Conservation (phyloP, 768 basidiomycete species). For the Russula ochroleuca region DNA sequence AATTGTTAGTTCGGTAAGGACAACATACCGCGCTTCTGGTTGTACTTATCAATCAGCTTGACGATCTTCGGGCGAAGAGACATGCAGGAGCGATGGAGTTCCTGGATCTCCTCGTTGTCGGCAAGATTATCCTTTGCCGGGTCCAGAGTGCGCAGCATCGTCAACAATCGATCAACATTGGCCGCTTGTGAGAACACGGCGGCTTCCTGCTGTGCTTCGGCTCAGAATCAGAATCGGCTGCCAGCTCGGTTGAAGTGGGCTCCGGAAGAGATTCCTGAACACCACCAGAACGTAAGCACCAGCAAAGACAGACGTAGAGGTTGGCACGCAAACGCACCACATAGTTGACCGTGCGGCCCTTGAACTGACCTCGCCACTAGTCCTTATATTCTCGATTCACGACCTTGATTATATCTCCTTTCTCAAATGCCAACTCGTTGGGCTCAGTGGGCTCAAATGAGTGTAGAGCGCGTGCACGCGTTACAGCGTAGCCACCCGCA, state of each 20-base stretch:
- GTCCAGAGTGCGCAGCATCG: constrained; percentile 12
- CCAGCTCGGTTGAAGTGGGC: constrained; percentile 69
- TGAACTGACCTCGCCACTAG: constrained; percentile 95
- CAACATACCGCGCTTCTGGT: constrained; percentile 72
- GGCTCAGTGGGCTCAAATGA: constrained; percentile 83
- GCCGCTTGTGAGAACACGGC: constrained; percentile 83
- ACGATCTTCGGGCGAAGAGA: constrained; percentile 90
- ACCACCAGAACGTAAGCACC: neutral
- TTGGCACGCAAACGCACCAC: constrained; percentile 52
- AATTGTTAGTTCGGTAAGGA: neutral
- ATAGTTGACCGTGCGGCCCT: constrained; percentile 89
- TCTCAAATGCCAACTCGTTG: constrained; percentile 87
- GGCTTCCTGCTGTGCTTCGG: constrained; percentile 85
- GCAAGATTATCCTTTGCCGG: constrained; percentile 23
- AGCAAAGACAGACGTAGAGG: neutral
- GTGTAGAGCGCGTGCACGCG: constrained; percentile 84
- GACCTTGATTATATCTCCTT: constrained; percentile 92
- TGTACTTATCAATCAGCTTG: constrained; percentile 94
- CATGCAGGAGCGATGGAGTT: constrained; percentile 88
- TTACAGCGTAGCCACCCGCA: constrained; percentile 48
- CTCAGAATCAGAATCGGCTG: no score
- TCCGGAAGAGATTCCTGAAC: constrained; percentile 79
- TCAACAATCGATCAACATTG: constrained; percentile 69
- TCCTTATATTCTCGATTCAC: constrained; percentile 92
- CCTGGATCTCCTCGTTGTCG: constrained; percentile 44